Evolutionary conservation across 139 green algal species (phyloP).

Genomic region (Tetraselmis striata): DNA sequence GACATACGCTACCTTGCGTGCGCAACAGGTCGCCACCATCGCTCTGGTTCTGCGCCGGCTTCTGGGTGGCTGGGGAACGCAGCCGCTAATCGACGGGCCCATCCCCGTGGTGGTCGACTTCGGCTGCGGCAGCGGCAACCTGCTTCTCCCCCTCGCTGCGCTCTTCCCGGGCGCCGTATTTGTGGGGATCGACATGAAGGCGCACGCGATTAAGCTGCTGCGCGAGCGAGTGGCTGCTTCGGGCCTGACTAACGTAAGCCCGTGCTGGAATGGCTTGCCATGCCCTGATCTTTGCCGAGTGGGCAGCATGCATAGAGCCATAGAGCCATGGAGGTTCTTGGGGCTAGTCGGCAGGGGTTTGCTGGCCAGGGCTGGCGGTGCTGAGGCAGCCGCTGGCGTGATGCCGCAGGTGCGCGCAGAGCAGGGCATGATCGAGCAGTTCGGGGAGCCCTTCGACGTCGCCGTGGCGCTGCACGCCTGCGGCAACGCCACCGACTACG

Average conservation of each 20-base stretch:
- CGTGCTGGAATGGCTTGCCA: too few relatives aligned
- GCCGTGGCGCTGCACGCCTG: constrained; percentile 66
- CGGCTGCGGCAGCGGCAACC: constrained; percentile 57
- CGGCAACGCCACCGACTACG: constrained; percentile 65
- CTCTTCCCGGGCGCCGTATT: constrained; percentile 48
- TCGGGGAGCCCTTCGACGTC: constrained; percentile 48
- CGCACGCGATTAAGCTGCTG: background rate
- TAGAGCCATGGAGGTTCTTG: too few relatives aligned
- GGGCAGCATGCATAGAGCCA: too few relatives aligned
- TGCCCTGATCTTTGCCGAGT: too few relatives aligned
- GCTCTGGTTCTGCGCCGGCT: constrained; percentile 34
- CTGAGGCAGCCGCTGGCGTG: background rate
- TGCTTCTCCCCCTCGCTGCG: constrained; percentile 55
- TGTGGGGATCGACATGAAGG: constrained; percentile 25
- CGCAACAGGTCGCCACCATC: constrained; percentile 68
- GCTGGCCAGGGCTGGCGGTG: background rate
- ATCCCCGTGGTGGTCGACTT: constrained; percentile 53
- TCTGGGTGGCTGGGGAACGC: constrained; percentile 4
- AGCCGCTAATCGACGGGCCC: background rate
- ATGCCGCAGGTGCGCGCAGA: background rate
- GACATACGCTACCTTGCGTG: too few relatives aligned
- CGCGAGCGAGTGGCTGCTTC: background rate
- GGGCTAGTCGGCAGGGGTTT: too few relatives aligned
- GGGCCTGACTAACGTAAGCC: background rate
- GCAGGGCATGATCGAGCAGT: constrained; percentile 19